Base-by-base conservation (phyloP, 805 yeast species). In the Yueomyces sp. region DNA sequence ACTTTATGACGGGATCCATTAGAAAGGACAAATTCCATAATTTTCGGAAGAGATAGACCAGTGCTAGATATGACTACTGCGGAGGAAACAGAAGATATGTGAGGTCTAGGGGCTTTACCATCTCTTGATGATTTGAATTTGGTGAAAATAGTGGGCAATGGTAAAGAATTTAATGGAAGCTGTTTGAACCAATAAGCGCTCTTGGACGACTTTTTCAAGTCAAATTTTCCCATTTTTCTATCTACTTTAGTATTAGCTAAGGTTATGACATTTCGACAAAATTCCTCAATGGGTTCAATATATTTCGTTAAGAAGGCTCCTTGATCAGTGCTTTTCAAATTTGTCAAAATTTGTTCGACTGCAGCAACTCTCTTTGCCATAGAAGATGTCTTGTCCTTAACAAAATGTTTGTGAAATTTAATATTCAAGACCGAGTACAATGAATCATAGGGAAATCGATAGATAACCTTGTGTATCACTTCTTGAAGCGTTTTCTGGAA, bases 31-130 rank as follows among this genome's bases (percentile, higher is more conserved):
- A 84, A 64, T 1, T 64, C 71, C 42, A 80, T 68, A 42, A 94
- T 81, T 56, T 90, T 90, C 0, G 99, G 99, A 47, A 79, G 70
- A 48, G 95, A 85, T 8, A 90, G 61, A 3, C 99, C 99, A 0
- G 92, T 76, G 0, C 79, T 51, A 0, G 97, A 92, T n/a, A 85
- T 69, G 0, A 60, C 48, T 2, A 88, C 65, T 2, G 54, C 59
- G 0, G 69, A 61, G 3, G 68, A 70, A 2, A 85, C 70, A 0
- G 52, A 48, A 0, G 48, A 38, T 39, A 92, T 73, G 1, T 56
- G 53, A 0, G 85, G 77, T 0, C 77, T 58, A 9, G 55, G 44
- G 1, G 53, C 43, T 52, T 83, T 81, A 1, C 69, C 65, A 37
- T 66, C 63, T 1, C 55, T 54, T 2, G 74, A 68, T 5, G 62